These are phyloP conservation scores for Botrytis fabae DNA, from an alignment of 2,329 filamentous ascomycete genomes.

Conservation along the genomic window DNA sequence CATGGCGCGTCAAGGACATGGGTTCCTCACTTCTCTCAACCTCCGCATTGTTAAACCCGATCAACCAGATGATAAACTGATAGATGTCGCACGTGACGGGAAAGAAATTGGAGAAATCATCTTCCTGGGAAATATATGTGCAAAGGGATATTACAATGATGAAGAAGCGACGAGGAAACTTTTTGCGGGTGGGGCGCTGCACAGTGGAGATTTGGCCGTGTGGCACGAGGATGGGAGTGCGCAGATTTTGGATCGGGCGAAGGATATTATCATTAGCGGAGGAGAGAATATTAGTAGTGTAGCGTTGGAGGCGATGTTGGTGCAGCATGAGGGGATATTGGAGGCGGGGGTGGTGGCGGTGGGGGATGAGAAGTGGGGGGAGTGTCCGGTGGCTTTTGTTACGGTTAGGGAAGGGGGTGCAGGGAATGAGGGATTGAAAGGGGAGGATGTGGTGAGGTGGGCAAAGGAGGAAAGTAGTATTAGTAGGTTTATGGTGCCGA, in stretches of 20 bases:
- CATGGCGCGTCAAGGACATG: conserved; percentile 94
- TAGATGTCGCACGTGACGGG: conserved; percentile 68
- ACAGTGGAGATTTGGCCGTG: conserved; percentile 90
- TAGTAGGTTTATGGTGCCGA: conserved; percentile 83
- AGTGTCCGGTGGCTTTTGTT: conserved; percentile 91
- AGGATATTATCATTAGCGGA: conserved; percentile 97
- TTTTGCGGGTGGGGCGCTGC: conserved; percentile 81
- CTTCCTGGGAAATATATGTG: conserved; percentile 88
- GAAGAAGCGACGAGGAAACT: conserved; percentile 80
- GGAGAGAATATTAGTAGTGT: conserved; percentile 97
- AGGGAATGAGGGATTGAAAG: conserved; percentile 52
- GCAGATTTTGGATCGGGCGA: conserved; percentile 89
- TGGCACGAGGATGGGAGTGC: conserved; percentile 89
- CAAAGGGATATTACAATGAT: conserved; percentile 91
- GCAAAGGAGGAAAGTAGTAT: conserved; percentile 76
- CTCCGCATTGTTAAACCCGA: conserved; percentile 80
- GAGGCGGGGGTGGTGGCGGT: conserved; percentile 91
- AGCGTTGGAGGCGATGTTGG: conserved; percentile 85
- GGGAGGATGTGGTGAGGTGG: conserved; percentile 79
- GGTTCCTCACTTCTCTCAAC: conserved; percentile 80
- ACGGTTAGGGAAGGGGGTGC: conserved; percentile 71
- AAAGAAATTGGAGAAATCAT: conserved; percentile 82
- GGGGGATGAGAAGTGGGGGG: conserved; percentile 87
- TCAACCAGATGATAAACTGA: conserved; percentile 63
- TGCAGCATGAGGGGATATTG: conserved; percentile 82